Evolutionary conservation across 1,284 basidiomycete species (phyloP), one percentile per base, ranked within the genome.

Genomic region (Rhodofomes roseus): DNA sequence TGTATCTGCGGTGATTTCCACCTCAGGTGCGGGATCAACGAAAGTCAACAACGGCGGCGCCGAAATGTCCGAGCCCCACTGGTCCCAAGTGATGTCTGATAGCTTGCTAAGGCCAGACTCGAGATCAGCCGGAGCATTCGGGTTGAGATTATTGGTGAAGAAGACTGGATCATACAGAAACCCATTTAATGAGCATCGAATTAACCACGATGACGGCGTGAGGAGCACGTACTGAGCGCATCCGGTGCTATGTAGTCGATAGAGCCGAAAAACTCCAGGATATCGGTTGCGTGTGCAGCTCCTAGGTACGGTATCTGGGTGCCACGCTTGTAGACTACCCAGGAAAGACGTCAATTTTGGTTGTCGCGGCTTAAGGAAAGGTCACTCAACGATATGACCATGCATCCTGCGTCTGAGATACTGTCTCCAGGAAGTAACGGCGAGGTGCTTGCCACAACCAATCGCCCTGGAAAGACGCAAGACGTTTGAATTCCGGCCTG

Each of bases 21-120:
- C 18, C 18, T 27, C n/a, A 14, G 59, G 59, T 18, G 51, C 31
- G 14, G 55, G 51, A 60, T 84, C 82, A 20, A 73, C 64, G 67
- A 84, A 79, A 5, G 77, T 76, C 53, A 85, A 61, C 50, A 83
- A 66, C 44, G 76, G 73, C 9, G 77, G 77, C 16, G 71, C 68
- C 0, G 60, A 53, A 0, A 70, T 8, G 23, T 39, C 25, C 23
- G 58, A 59, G 25, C 39, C 37, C 54, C 54, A 59, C 23, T 59
- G 43, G n/a, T 55, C 58, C 58, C 58, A 59, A 40, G 22, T 59
- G 25, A 55, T 55, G n/a, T 34, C 46, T 3, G 58, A 59, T 6
- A 59, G 54, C 7, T 27, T 31, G 39, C 58, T 59, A 27, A 59
- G 20, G 18, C 46, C 54, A 7, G 43, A 14, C 5, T 41, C 4